Evolutionary conservation across 257 asterid species (phyloP).

Genomic region (Plectranthus barbatus): DNA sequence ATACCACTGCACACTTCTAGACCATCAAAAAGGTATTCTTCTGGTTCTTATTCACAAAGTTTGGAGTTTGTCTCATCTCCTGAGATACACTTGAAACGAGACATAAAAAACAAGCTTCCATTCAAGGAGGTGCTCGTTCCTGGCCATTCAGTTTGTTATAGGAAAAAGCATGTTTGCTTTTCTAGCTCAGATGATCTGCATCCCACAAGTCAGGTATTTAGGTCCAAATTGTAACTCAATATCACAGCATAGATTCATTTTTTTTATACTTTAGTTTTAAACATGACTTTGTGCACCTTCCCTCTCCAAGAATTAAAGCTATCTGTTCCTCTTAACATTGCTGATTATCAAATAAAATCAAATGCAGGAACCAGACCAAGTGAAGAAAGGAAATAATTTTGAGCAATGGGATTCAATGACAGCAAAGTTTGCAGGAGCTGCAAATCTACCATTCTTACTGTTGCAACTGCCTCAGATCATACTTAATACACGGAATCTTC

Average conservation of each 20-base stretch:
- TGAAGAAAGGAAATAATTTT: constrained; percentile 30
- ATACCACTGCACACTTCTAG: constrained; percentile 28
- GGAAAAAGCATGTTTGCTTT: constrained; percentile 33
- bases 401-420: constrained; percentile 85
- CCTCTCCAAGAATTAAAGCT: neutral
- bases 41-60: constrained; percentile 16
- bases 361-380: constrained; percentile 41
- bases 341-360: constrained; percentile 7
- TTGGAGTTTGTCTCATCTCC: constrained; percentile 15
- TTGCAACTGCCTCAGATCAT: constrained; percentile 93
- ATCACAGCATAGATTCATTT: neutral
- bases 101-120: constrained; percentile 14
- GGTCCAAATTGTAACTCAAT: neutral
- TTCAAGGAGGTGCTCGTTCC: constrained; percentile 23
- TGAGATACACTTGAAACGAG: constrained; percentile 7
- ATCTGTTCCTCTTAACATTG: neutral
- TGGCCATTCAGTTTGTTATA: constrained; percentile 19
- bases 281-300: neutral
- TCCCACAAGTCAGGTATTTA: constrained; percentile 47
- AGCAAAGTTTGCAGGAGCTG: constrained; percentile 91
- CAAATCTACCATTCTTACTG: constrained; percentile 80
- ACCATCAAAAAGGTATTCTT: constrained; percentile 20
- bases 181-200: constrained; percentile 40
- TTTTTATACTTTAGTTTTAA: neutral
- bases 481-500: constrained; percentile 82